Percentiles rank a stretch among this genome's conserved stretches.
Conservation (phyloP, 352 stramenopile genomes). For the Pythium phragmitis region DNA sequence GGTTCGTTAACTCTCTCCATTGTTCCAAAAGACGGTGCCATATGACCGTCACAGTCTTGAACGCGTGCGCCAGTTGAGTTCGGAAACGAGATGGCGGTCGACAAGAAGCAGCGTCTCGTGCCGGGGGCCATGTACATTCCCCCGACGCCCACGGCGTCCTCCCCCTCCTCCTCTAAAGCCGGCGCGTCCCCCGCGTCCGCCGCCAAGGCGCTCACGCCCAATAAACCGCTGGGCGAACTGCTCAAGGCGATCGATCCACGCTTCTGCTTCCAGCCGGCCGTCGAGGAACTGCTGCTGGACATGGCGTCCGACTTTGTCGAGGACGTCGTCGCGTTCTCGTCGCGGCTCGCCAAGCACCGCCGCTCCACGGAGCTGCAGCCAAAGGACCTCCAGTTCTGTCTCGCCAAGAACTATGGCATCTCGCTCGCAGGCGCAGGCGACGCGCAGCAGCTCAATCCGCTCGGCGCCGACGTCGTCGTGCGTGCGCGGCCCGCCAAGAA, state of each 20-base stretch:
- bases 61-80: background rate
- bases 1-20: no score
- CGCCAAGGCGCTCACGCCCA: slow-evolving; percentile 61
- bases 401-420: slow-evolving; percentile 87
- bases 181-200: slow-evolving; percentile 29
- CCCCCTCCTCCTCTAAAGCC: background rate
- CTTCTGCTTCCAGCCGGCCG: slow-evolving; percentile 71
- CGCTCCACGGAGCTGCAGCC: slow-evolving; percentile 70
- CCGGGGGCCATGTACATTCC: slow-evolving; percentile 50
- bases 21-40: slow-evolving; percentile 8
- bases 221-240: slow-evolving; percentile 65
- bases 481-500: slow-evolving; percentile 62
- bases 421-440: slow-evolving; percentile 48
- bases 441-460: slow-evolving; percentile 31
- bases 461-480: slow-evolving; percentile 57
- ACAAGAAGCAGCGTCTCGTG: slow-evolving; percentile 46
- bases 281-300: slow-evolving; percentile 80
- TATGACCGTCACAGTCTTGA: background rate
- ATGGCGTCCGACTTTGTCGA: slow-evolving; percentile 82
- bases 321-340: slow-evolving; percentile 70
- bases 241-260: slow-evolving; percentile 69
- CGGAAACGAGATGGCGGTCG: slow-evolving; percentile 24
- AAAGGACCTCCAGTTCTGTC: slow-evolving; percentile 77
- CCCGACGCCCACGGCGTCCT: slow-evolving; percentile 22
- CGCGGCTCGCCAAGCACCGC: slow-evolving; percentile 68